Evolutionary conservation across 2,329 filamentous ascomycete species (phyloP), one percentile per base, ranked within the genome.

Genomic region (Cladophialophora bantiana): DNA sequence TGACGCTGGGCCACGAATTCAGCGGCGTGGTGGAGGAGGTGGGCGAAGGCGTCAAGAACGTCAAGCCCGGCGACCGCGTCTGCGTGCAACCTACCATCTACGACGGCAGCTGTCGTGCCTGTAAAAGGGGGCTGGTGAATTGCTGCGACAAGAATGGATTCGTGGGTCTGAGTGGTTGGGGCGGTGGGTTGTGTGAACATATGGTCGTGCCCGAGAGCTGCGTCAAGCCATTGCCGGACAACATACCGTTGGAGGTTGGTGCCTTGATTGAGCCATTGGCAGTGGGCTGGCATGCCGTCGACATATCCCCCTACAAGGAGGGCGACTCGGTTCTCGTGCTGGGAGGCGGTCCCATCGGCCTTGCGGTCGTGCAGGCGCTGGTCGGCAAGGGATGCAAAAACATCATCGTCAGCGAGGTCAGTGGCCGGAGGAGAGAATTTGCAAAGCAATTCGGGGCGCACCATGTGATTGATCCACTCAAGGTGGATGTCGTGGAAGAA

Each of bases 241-340:
- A 83, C 55, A 80, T 86, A 1, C 77, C 81, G 3, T 74, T 86
- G 13, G 83, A 86, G 54, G 77, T 85, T 31, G 83, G 80, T 75
- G 84, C 84, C 0, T 77, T 86, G 35, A 79, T 86, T 53, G 84
- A 86, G 71, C 84, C 84, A 1, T 76, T 86, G 0, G 79, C 84
- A 3, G 84, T 87, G 1, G 84, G 82, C 18, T 86, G 83, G 83
- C 84, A 86, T 70, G 84, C 84, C 1, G 82, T 86, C 38, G 81
- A 82, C 55, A 78, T 82, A 60, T 83, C 82, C 42, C 71, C 71
- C 1, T 84, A 82, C 75, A 81, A 83, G 68, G 73, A 76, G 4
- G 81, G 79, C 18, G 78, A 84, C 63, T 74, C 79, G 0, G 83
- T 79, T 0, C 74, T 86, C 20, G 77, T 87, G 15, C 75, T 86